These are phyloP conservation scores for Biscogniauxia sp. DNA, from an alignment of 2,329 filamentous ascomycete genomes.

Conservation along the genomic window DNA sequence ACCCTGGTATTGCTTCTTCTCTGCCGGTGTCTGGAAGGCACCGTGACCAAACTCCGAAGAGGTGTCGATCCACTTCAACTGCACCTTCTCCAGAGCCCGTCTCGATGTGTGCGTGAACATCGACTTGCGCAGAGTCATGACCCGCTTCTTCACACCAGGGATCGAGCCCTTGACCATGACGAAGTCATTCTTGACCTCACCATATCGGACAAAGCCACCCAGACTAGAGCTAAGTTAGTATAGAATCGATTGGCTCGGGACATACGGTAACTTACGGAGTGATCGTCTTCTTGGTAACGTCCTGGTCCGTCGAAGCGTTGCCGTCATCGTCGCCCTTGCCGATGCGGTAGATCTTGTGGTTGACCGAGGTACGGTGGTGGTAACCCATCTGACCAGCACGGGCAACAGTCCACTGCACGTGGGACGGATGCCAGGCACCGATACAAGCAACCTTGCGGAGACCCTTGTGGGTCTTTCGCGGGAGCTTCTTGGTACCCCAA, in stretches of 20 bases:
- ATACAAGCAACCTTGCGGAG: conserved; percentile 99
- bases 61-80: conserved; percentile 99
- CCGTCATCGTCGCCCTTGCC: conserved; percentile 88
- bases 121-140: conserved; percentile 98
- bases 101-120: conserved; percentile 97
- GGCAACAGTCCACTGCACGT: conserved; percentile 99
- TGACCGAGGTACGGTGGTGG: conserved; percentile 99
- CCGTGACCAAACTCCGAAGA: conserved; percentile 99
- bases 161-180: conserved; percentile 96
- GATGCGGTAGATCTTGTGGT: conserved; percentile 99
- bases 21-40: conserved; percentile 96
- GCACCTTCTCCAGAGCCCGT: conserved; percentile 96
- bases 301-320: conserved; percentile 92
- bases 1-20: conserved; percentile 98
- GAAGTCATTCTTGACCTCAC: conserved; percentile 99
- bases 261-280: conserved; percentile 76
- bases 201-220: conserved; percentile 99
- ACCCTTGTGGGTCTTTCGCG: conserved; percentile 99
- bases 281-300: conserved; percentile 99
- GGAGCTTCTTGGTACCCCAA: conserved; percentile 99
- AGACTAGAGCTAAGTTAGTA: conserved; percentile 59
- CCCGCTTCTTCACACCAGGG: conserved; percentile 98
- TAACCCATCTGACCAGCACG: conserved; percentile 99
- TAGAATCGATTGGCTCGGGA: neutral
- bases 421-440: conserved; percentile 99